These are phyloP conservation scores for Singerocomus rubriflavus DNA, from an alignment of 1,284 basidiomycete genomes.

Conservation along the genomic window DNA sequence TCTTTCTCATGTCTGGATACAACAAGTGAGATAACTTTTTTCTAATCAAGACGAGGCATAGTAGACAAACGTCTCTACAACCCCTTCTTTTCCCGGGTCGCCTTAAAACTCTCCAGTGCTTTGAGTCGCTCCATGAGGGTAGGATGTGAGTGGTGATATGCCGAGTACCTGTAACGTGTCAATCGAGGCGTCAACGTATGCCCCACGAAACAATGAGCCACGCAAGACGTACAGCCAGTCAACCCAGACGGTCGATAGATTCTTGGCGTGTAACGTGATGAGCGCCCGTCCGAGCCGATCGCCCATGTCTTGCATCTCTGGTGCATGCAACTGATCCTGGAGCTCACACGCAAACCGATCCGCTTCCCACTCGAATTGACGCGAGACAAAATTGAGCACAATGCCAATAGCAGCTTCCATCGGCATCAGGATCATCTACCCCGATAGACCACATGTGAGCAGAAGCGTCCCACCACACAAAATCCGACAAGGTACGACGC, in stretches of 20 bases:
- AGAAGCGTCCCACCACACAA: neutral
- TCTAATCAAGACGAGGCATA: neutral
- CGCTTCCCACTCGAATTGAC: conserved; percentile 88
- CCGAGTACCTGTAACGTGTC: conserved; percentile 62
- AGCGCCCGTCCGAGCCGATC: conserved; percentile 80
- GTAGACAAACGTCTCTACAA: conserved; percentile 4
- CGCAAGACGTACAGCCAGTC: conserved; percentile 73
- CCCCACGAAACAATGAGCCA: neutral
- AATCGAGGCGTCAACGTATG: neutral
- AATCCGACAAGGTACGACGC: neutral
- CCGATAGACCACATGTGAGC: neutral
- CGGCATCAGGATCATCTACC: conserved; percentile 78
- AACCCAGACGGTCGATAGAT: conserved; percentile 87
- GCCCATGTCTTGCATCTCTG: conserved; percentile 68
- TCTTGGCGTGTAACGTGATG: conserved; percentile 83
- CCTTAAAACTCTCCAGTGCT: conserved; percentile 67
- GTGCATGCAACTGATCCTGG: conserved; percentile 43
- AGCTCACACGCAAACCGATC: conserved; percentile 79
- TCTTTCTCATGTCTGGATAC: no score
- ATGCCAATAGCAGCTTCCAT: conserved; percentile 78
- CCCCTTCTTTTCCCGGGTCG: conserved; percentile 31
- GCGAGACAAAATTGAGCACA: conserved; percentile 75
- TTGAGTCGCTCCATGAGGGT: conserved; percentile 84
- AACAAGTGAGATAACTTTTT: no score
- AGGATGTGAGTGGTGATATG: conserved; percentile 91